Evolutionary conservation across 805 yeast genomes (phyloP).

Genomic region (Saturnispora serradocipensis): DNA sequence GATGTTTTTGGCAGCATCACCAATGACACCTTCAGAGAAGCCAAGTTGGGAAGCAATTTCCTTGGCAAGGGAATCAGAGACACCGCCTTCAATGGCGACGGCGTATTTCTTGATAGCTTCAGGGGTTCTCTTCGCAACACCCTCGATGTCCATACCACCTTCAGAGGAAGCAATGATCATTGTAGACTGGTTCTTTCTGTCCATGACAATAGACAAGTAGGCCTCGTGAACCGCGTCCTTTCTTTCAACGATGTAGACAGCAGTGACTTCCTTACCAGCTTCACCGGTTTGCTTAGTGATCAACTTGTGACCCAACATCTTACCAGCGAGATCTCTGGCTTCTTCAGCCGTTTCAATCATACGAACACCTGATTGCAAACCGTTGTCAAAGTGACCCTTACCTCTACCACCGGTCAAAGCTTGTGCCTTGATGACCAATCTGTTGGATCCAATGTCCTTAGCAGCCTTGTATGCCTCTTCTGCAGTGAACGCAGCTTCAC

Average conservation of each 20-base stretch:
- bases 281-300: constrained; percentile 98
- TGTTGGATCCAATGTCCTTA: constrained; percentile 61
- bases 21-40: constrained; percentile 65
- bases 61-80: constrained; percentile 65
- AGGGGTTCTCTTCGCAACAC: constrained; percentile 89
- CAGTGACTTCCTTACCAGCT: constrained; percentile 93
- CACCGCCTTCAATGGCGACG: constrained; percentile 69
- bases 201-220: constrained; percentile 88
- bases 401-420: constrained; percentile 99
- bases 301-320: constrained; percentile 87
- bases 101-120: constrained; percentile 84
- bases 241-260: constrained; percentile 92
- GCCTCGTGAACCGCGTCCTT: constrained; percentile 92
- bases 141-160: constrained; percentile 99
- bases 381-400: constrained; percentile 94
- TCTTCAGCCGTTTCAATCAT: constrained; percentile 77
- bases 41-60: constrained; percentile 76
- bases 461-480: constrained; percentile 84
- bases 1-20: constrained; percentile 82
- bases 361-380: constrained; percentile 94
- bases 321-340: constrained; percentile 74
- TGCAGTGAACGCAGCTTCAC: constrained; percentile 84
- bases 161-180: constrained; percentile 92
- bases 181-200: constrained; percentile 84
- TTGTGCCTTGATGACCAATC: constrained; percentile 94